Percentiles rank a stretch among this genome's conserved stretches.
phyloP scores from a whole-genome alignment of 73 alveolate species.

The Tetrahymena elliotti region DNA sequence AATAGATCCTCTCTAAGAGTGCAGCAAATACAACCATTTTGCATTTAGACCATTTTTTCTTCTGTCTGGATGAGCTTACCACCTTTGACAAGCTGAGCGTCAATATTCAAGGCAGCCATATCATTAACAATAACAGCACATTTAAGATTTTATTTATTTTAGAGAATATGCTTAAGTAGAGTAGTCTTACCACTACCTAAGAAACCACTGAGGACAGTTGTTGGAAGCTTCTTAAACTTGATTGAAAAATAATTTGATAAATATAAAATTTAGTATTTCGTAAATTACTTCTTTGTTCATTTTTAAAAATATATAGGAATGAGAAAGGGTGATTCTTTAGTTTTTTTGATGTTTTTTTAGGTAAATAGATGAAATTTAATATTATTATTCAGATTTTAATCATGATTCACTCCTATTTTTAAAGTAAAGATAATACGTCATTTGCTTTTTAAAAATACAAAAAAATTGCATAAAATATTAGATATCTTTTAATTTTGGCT shows the following conservation, averaged over 20 bases:
- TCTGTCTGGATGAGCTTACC: conserved; percentile 28
- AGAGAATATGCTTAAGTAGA: conserved; percentile 41
- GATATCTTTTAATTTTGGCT: not conserved
- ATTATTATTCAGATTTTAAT: not conserved
- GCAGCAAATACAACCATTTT: conserved; percentile 72
- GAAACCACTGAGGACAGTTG: conserved; percentile 64
- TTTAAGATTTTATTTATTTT: conserved; percentile 17
- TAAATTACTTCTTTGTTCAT: not conserved
- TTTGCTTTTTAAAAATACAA: not conserved
- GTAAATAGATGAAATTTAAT: not conserved
- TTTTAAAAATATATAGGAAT: too few species aligned
- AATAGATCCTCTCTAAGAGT: conserved; percentile 57
- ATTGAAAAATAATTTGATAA: not conserved
- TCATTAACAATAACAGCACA: conserved; percentile 67
- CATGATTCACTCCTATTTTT: not conserved
- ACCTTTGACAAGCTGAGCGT: conserved; percentile 42
- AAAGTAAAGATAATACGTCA: not conserved
- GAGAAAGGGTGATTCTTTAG: not conserved
- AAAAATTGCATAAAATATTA: not conserved
- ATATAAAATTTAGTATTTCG: not conserved
- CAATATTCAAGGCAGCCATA: conserved; percentile 63
- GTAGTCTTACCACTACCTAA: conserved; percentile 74
- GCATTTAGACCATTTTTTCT: conserved; percentile 57
- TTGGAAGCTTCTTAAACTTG: conserved; percentile 49
- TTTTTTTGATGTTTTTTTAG: not conserved